phyloP scores from a whole-genome alignment of 306 rosid species.

The Trifolium dubium region DNA sequence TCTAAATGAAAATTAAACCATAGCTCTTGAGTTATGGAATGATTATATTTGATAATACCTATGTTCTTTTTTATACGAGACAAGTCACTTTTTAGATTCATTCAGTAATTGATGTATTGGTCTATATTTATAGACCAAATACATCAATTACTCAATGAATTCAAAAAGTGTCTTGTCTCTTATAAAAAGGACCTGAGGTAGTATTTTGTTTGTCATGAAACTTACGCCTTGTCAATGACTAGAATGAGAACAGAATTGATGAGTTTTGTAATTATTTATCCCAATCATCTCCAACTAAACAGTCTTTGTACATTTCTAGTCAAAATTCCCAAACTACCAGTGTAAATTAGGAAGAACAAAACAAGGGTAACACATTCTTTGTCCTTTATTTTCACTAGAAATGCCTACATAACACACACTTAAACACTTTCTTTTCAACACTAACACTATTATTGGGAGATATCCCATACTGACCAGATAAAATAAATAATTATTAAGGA shows the following conservation, averaged over 20 bases:
- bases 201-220: too few relatives aligned
- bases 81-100: too few relatives aligned
- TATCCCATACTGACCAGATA: not conserved
- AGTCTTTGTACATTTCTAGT: not conserved
- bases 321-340: not conserved
- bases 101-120: too few relatives aligned
- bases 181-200: too few relatives aligned
- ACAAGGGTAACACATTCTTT: too few relatives aligned
- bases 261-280: not conserved
- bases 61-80: too few relatives aligned
- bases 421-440: not conserved
- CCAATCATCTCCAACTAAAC: not conserved
- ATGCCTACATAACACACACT: too few relatives aligned
- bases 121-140: too few relatives aligned
- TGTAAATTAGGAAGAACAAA: too few relatives aligned
- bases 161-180: too few relatives aligned
- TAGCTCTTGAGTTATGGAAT: not conserved
- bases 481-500: not conserved
- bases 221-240: not conserved
- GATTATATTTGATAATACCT: not conserved
- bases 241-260: not conserved
- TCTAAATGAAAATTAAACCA: not conserved
- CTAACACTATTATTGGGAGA: not conserved
- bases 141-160: too few relatives aligned
- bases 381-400: too few relatives aligned